Conservation (phyloP, 2,329 filamentous ascomycete species). For the Phaeomoniella chlamydospora region DNA sequence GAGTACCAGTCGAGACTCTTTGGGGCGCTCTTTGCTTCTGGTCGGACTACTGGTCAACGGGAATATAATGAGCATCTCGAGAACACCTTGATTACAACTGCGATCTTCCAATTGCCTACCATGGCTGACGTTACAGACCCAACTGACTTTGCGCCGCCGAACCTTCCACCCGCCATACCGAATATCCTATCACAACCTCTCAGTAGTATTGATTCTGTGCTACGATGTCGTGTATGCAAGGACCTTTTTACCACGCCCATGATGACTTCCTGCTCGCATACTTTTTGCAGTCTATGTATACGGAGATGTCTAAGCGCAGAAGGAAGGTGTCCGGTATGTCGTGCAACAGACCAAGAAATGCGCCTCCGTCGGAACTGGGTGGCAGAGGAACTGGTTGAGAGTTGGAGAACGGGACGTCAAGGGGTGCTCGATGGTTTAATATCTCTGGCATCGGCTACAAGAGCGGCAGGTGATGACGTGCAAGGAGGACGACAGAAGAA, state of each 20-base stretch:
- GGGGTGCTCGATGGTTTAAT: slow-evolving; percentile 51
- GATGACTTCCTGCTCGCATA: slow-evolving; percentile 88
- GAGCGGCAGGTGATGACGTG: slow-evolving; percentile 25
- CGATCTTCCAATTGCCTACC: slow-evolving; percentile 5
- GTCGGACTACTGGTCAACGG: too few species aligned
- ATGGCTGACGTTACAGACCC: slow-evolving; percentile 49
- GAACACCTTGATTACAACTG: too few species aligned
- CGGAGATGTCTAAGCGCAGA: slow-evolving; percentile 69
- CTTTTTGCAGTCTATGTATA: slow-evolving; percentile 94
- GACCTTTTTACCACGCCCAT: slow-evolving; percentile 93
- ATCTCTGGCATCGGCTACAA: slow-evolving; percentile 33
- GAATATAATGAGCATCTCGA: too few species aligned
- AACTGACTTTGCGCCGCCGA: slow-evolving; percentile 59
- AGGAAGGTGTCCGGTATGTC: slow-evolving; percentile 77
- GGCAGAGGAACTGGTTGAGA: slow-evolving; percentile 69
- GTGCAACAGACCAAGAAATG: slow-evolving; percentile 63
- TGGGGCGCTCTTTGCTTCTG: too few species aligned
- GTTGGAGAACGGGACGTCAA: slow-evolving; percentile 54
- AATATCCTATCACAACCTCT: slow-evolving; percentile 52
- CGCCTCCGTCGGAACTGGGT: slow-evolving; percentile 75
- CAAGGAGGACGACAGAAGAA: slow-evolving; percentile 16
- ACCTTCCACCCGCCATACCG: neutral
- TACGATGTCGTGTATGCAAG: slow-evolving; percentile 95
- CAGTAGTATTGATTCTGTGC: slow-evolving; percentile 60
- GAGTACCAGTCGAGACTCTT: too few species aligned